Evolutionary conservation across 164 flowering plant species (phyloP).

Genomic region (Magnolia changhungtana): DNA sequence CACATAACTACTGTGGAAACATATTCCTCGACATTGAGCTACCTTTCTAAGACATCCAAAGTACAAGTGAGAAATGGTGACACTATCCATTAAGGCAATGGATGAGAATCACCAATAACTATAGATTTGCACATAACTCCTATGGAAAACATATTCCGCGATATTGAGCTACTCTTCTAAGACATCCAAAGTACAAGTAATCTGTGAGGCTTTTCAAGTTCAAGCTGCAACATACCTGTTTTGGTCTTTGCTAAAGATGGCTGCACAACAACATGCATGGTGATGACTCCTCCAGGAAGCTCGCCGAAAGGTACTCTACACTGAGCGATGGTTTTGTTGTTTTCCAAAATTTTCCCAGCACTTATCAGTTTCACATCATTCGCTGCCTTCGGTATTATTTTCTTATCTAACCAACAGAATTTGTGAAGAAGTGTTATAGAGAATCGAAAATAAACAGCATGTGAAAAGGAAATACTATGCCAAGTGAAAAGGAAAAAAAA

Average conservation of each 20-base stretch:
- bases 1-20: not conserved
- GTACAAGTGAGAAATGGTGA: too few species aligned
- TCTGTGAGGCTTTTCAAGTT: not conserved
- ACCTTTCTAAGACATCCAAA: too few species aligned
- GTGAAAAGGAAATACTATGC: not conserved
- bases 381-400: slow-evolving; percentile 34
- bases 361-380: slow-evolving; percentile 43
- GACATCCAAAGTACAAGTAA: too few species aligned
- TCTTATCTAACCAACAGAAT: slow-evolving; percentile 28
- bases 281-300: slow-evolving; percentile 37
- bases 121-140: too few species aligned
- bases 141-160: too few species aligned
- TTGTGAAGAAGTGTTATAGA: slow-evolving; percentile 2
- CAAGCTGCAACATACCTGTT: slow-evolving; percentile 24
- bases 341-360: slow-evolving; percentile 46
- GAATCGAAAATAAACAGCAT: not conserved
- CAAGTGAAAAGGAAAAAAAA: not conserved
- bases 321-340: slow-evolving; percentile 42
- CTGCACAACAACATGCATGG: slow-evolving; percentile 55
- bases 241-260: slow-evolving; percentile 35
- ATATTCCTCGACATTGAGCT: not conserved
- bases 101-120: too few species aligned
- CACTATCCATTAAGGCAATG: too few species aligned
- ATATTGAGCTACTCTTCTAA: too few species aligned
- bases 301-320: slow-evolving; percentile 42